Evolutionary conservation across 2,329 filamentous ascomycete genomes (phyloP), one percentile per base, ranked within the genome.

Genomic region (Cordyceps farinosa): DNA sequence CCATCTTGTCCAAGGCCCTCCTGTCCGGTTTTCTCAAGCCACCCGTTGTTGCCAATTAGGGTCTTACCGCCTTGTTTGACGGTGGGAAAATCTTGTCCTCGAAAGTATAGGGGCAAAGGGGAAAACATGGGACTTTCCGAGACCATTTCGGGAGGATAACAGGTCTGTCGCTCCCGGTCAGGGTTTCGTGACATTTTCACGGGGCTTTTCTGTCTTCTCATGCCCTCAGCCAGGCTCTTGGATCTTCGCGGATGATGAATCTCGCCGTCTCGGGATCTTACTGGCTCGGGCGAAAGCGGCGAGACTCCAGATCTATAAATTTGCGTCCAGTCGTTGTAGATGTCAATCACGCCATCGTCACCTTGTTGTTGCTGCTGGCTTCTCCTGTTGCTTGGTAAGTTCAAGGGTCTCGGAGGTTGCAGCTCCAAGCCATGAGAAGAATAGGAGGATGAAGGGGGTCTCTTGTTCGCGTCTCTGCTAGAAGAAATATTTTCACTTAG

Each of bases 31-130:
- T 77, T 76, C 69, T 85, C 83, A 2, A 86, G 76, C 84, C 84
- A 87, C 29, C 84, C 84, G 54, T 83, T 79, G 3, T 81, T 73
- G 3, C 84, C 84, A 63, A 86, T 80, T 70, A 87, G 71, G 3
- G 74, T 79, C 75, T 86, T 86, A 44, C 75, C 76, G 0, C 78
- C 77, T 55, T 72, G 79, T 65, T 76, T 80, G 47, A 69, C 66
- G 5, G 69, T 68, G 2, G 79, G 76, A 13, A 75, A 74, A 11
- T 72, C 75, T n/a, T 73, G 66, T 3, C 73, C 76, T 36, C 75
- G 73, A 59, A 81, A 78, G 56, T 79, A 79, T 0, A 79, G 71
- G 6, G 75, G 73, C 2, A 82, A 70, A 1, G 79, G 80, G 3
- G 78, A 81, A 64, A 77, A 82, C 0, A 70, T 66, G 30, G 71